A percentile compares a stretch with the other conserved stretches of the same genome.
Evolutionary conservation across 164 flowering plant species (phyloP).

Genomic region (Stephania japonica): DNA sequence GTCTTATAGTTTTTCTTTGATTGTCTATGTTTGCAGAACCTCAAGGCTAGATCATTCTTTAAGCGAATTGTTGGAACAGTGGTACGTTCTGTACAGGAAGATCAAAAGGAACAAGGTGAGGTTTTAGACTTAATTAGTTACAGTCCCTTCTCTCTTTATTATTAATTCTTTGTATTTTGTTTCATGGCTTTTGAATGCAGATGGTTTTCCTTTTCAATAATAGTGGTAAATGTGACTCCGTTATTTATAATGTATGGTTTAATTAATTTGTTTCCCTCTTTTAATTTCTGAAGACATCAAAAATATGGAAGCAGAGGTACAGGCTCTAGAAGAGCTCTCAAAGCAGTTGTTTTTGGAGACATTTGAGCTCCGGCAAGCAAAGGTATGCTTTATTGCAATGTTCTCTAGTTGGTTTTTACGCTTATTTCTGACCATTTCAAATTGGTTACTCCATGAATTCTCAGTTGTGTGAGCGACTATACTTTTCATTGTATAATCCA

Average conservation of each 20-base stretch:
- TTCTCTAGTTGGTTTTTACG: too few species aligned
- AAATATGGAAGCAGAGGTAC: conserved; percentile 87
- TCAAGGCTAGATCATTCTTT: conserved; percentile 66
- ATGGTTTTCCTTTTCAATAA: not conserved
- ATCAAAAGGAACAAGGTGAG: conserved; percentile 89
- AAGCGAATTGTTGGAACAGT: conserved; percentile 85
- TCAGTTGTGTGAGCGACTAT: too few species aligned
- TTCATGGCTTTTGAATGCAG: not conserved
- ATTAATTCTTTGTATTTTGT: not conserved
- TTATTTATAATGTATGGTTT: not conserved
- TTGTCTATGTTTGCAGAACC: conserved; percentile 45
- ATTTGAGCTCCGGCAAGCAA: conserved; percentile 91
- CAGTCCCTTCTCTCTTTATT: not conserved
- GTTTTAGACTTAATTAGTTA: not conserved
- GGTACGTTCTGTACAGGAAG: conserved; percentile 91
- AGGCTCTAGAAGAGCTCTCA: conserved; percentile 89
- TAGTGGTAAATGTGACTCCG: not conserved
- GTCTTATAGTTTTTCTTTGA: not conserved
- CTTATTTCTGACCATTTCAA: too few species aligned
- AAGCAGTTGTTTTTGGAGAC: conserved; percentile 92
- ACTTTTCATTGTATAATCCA: too few species aligned
- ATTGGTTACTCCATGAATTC: too few species aligned
- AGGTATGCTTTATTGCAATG: too few species aligned
- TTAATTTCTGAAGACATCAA: conserved; percentile 52
- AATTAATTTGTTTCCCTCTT: conserved; percentile 2